phyloP scores from a whole-genome alignment of 2,329 filamentous ascomycete species.

The Fusarium scirpi region DNA sequence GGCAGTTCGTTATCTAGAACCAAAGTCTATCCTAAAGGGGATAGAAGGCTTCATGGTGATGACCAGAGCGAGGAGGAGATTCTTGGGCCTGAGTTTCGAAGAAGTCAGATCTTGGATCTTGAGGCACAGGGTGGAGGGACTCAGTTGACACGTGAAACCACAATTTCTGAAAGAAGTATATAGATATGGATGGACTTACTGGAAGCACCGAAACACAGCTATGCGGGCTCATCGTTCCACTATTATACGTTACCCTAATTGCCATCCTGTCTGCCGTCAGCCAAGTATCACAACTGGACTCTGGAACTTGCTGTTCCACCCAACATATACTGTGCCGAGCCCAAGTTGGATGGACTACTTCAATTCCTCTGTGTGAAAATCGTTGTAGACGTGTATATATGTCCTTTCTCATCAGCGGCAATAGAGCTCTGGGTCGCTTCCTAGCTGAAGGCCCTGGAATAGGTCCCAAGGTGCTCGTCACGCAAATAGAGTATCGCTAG shows the following conservation, averaged over 20 bases:
- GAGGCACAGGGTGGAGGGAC: constrained; percentile 1
- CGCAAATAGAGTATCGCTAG: background rate
- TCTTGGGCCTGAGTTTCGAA: constrained; percentile 32
- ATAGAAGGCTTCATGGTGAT: background rate
- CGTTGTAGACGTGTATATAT: background rate
- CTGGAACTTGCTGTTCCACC: too few species aligned
- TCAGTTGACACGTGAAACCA: background rate
- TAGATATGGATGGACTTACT: background rate
- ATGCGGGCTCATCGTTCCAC: too few species aligned
- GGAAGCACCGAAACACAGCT: background rate
- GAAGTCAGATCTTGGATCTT: constrained; percentile 15
- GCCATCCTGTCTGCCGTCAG: too few species aligned
- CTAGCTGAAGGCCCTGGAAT: background rate
- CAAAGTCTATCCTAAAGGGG: background rate
- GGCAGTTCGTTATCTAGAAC: constrained; percentile 12
- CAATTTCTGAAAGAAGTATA: background rate
- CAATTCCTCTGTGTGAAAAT: background rate
- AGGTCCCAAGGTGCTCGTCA: background rate
- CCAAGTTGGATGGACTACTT: background rate
- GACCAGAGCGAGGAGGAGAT: constrained; percentile 43
- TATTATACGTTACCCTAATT: too few species aligned
- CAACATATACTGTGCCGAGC: too few species aligned
- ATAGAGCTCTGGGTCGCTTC: background rate
- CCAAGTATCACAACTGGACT: too few species aligned
- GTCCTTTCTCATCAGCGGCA: background rate